These are phyloP conservation scores for Aspergillus fumigatus DNA, from an alignment of 2,329 filamentous ascomycete genomes.

Conservation along the genomic window DNA sequence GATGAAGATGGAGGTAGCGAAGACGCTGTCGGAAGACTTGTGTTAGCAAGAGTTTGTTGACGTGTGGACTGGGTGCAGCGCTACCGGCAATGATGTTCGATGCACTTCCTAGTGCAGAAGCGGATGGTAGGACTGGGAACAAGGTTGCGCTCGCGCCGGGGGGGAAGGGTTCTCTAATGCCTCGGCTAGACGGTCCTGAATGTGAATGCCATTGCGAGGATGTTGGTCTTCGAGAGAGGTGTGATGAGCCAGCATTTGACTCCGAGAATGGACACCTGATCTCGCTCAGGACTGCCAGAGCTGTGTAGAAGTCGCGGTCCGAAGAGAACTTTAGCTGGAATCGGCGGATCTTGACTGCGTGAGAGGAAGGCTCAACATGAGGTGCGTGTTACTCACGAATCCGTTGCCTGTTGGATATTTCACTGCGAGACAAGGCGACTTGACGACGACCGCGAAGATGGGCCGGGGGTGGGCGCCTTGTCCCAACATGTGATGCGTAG, in stretches of 20 bases:
- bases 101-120: background rate
- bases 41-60: background rate
- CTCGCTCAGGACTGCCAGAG: slow-evolving; percentile 37
- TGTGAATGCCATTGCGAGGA: slow-evolving; percentile 26
- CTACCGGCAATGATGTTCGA: background rate
- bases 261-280: slow-evolving; percentile 43
- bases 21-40: background rate
- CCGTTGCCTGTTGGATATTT: slow-evolving; percentile 34
- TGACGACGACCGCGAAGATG: slow-evolving; percentile 39
- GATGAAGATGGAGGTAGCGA: background rate
- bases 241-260: slow-evolving; percentile 24
- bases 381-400: slow-evolving; percentile 17
- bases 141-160: slow-evolving; percentile 6
- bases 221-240: slow-evolving; percentile 15
- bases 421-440: slow-evolving; percentile 43
- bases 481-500: slow-evolving; percentile 10
- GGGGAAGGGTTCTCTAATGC: background rate
- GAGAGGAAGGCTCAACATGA: background rate
- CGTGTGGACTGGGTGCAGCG: background rate
- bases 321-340: slow-evolving; percentile 43
- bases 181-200: slow-evolving; percentile 6
- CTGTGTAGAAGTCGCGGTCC: slow-evolving; percentile 38
- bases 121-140: slow-evolving; percentile 3
- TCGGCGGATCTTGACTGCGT: slow-evolving; percentile 34
- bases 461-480: slow-evolving; percentile 23